These are phyloP conservation scores for Brassica cretica DNA, from an alignment of 345 rosid genomes.

Conservation along the genomic window DNA sequence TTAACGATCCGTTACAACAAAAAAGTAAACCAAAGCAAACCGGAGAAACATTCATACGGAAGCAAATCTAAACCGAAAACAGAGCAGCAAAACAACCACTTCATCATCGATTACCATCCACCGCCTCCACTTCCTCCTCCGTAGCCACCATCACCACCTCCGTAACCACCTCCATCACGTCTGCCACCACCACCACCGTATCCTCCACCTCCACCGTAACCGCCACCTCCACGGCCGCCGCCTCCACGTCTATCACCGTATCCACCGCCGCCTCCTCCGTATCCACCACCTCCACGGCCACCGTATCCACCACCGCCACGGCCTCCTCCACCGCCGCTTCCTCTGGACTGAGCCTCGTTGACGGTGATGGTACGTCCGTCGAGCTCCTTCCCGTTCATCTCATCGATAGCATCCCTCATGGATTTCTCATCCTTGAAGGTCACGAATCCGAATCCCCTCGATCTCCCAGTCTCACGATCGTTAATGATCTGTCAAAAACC, in stretches of 20 bases:
- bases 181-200: conserved; percentile 23
- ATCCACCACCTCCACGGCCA: conserved; percentile 49
- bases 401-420: conserved; percentile 86
- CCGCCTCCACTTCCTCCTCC: conserved; percentile 39
- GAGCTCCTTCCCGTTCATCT: conserved; percentile 83
- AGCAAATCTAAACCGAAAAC: conserved; percentile 21
- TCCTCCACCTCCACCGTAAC: conserved; percentile 30
- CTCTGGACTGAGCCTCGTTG: conserved; percentile 85
- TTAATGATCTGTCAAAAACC: conserved; percentile 56
- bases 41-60: neutral
- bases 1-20: conserved; percentile 27
- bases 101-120: conserved; percentile 23
- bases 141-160: conserved; percentile 36
- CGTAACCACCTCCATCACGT: conserved; percentile 33
- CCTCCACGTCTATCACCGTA: conserved; percentile 31
- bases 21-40: conserved; percentile 24
- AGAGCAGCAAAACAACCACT: neutral
- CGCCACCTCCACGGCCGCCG: conserved; percentile 31
- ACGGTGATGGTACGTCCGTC: conserved; percentile 83
- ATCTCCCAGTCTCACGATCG: conserved; percentile 90
- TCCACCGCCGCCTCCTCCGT: conserved; percentile 40
- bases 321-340: conserved; percentile 51
- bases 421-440: conserved; percentile 79
- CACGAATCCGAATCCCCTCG: conserved; percentile 87
- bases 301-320: conserved; percentile 43